Percentiles rank a stretch among this genome's conserved stretches.
Conservation (phyloP, 352 stramenopile genomes). For the Pythium periplocum region DNA sequence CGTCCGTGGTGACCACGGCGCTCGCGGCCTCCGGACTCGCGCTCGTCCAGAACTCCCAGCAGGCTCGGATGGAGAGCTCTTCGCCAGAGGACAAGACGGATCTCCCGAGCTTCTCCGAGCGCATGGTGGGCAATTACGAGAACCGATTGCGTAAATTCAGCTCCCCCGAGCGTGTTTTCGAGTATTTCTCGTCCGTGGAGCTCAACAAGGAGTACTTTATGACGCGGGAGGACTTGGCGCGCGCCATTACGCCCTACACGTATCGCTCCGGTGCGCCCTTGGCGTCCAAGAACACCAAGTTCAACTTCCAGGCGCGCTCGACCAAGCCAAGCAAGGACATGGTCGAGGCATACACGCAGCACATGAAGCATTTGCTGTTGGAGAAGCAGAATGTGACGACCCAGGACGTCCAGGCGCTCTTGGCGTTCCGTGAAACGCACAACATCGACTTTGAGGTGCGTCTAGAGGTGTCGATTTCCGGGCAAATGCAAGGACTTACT, state of each 20-base stretch:
- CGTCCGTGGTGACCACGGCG: conserved; percentile 1
- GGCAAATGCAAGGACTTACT: neutral
- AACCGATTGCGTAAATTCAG: conserved; percentile 85
- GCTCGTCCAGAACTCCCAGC: too few relatives aligned
- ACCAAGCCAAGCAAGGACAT: conserved; percentile 41
- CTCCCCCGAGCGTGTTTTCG: conserved; percentile 82
- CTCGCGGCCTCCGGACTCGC: conserved; percentile 6
- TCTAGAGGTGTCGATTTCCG: neutral
- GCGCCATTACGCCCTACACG: conserved; percentile 81
- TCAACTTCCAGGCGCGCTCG: conserved; percentile 56
- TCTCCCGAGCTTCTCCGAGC: conserved; percentile 52
- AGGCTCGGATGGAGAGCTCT: too few relatives aligned
- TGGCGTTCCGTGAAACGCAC: conserved; percentile 51
- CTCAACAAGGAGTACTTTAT: conserved; percentile 80
- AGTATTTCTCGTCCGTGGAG: conserved; percentile 87
- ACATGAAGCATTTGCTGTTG: conserved; percentile 50
- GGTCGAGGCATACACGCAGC: conserved; percentile 44
- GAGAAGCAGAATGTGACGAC: conserved; percentile 41
- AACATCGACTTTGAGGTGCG: conserved; percentile 65
- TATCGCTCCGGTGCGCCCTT: conserved; percentile 67
- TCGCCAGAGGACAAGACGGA: too few relatives aligned
- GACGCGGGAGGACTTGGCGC: conserved; percentile 74
- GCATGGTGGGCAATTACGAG: conserved; percentile 84
- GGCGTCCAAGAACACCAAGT: conserved; percentile 78
- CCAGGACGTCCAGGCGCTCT: conserved; percentile 41